These are phyloP conservation scores for Leccinum subtestaceum DNA, from an alignment of 768 basidiomycete genomes.

Conservation along the genomic window DNA sequence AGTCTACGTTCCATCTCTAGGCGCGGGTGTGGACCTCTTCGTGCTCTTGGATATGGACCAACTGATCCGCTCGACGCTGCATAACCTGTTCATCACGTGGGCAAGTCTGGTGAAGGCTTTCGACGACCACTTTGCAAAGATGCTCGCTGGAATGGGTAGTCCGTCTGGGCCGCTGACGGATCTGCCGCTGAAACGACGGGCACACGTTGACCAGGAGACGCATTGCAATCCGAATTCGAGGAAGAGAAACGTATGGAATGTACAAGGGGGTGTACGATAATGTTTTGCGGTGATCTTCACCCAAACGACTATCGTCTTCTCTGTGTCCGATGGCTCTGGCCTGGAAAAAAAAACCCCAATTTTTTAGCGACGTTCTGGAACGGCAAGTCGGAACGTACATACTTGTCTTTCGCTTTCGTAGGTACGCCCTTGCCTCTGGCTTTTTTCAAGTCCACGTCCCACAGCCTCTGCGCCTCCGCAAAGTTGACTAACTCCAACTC, in stretches of 20 bases:
- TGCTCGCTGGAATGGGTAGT: no score
- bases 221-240: neutral
- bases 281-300: no score
- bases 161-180: no score
- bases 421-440: slow-evolving; percentile 82
- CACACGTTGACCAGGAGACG: no score
- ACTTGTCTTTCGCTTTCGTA: slow-evolving; percentile 67
- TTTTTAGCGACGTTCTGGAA: slow-evolving; percentile 2
- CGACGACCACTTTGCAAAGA: no score
- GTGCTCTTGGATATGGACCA: no score
- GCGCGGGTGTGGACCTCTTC: no score
- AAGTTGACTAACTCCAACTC: slow-evolving; percentile 61
- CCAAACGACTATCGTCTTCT: slow-evolving; percentile 37
- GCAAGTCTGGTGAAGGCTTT: no score
- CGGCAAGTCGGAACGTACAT: slow-evolving; percentile 40
- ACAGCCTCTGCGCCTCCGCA: slow-evolving; percentile 62
- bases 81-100: no score
- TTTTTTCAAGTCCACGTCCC: slow-evolving; percentile 66
- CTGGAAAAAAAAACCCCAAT: slow-evolving; percentile 26
- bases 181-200: no score
- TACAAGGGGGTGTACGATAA: neutral
- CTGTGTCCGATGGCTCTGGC: slow-evolving; percentile 50
- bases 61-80: no score
- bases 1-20: no score
- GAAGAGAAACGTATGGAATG: neutral